These are phyloP conservation scores for Blastobotrys americana DNA, from an alignment of 805 yeast genomes.

Conservation along the genomic window DNA sequence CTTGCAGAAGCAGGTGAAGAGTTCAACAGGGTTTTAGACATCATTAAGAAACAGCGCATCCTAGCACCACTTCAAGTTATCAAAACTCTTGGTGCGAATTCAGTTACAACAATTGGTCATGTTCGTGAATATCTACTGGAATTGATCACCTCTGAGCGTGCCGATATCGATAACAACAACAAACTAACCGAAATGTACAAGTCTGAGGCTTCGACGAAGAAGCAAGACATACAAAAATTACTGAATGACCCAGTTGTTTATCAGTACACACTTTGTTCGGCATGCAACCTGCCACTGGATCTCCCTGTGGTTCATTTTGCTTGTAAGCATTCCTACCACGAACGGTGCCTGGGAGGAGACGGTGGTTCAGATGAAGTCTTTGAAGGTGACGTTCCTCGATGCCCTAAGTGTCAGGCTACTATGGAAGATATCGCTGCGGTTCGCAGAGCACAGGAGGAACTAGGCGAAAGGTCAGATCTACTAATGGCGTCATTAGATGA, in stretches of 20 bases:
- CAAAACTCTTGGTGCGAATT: constrained; percentile 55
- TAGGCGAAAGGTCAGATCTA: constrained; percentile 55
- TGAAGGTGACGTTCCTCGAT: constrained; percentile 32
- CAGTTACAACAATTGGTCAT: constrained; percentile 62
- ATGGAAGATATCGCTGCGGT: constrained; percentile 57
- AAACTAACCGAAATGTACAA: constrained; percentile 62
- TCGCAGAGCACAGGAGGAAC: constrained; percentile 51
- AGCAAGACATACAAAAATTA: constrained; percentile 46
- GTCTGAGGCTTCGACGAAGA: constrained; percentile 52
- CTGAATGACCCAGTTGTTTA: constrained; percentile 43
- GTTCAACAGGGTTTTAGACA: constrained; percentile 44
- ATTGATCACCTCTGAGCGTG: constrained; percentile 49
- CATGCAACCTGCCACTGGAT: constrained; percentile 60
- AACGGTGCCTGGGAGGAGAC: constrained; percentile 51
- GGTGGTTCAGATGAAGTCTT: constrained; percentile 8
- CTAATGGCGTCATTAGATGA: constrained; percentile 50
- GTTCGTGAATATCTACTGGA: constrained; percentile 62
- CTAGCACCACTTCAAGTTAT: constrained; percentile 72
- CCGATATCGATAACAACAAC: constrained; percentile 61
- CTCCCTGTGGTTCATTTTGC: constrained; percentile 77
- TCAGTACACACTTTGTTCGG: constrained; percentile 56
- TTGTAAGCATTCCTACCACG: constrained; percentile 83
- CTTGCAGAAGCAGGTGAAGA: constrained; percentile 46
- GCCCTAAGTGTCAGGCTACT: constrained; percentile 75
- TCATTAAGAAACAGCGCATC: constrained; percentile 44